Evolutionary conservation across 225 moss, liverwort and hornwort genomes (phyloP), one percentile per base, ranked within the genome.

Genomic region (Polytrichum commune): DNA sequence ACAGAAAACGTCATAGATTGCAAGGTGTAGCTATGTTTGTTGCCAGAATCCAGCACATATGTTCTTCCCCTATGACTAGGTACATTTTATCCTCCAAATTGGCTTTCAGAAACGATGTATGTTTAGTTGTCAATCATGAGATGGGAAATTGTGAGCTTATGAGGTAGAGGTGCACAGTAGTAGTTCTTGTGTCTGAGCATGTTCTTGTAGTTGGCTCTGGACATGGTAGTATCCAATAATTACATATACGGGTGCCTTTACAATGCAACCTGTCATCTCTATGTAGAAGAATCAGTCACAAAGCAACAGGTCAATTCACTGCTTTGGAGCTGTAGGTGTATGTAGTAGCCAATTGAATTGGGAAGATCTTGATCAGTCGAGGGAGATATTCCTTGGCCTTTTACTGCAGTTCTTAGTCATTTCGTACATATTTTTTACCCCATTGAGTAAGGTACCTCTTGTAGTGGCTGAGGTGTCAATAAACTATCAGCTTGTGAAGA

Each of bases 1-100:
- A 65, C 90, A 90, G 64, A 86, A 84, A 29, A 63, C 62, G 19
- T 72, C 72, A 18, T 72, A 72, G 70, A 38, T 26, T 5, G 69
- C 22, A 60, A 29, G 18, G 46, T 46, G 46, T 46, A 46, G 46
- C 32, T 32, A 32, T 32, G 32, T 32, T 32, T 32, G 32, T 7
- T 32, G 32, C 46, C 46, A 46, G 46, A 46, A 46, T 13, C 46
- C 46, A 57, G 23, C 26, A 27, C 24, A 13, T 23, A 24, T 68
- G 18, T 68, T 16, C 20, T 68, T 68, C 5, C 19, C 19, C 18
- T 3, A 8, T 7, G 30, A 29, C 35, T 25, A 53, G n/a, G 68
- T 27, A 54, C 53, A 24, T 54, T 53, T 54, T 53, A 13, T 54
- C 24, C 54, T 67, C 22, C 53, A 53, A 18, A 46, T 53, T 53